Evolutionary conservation across 345 rosid species (phyloP), one percentile per base, ranked within the genome.

Genomic region (Geranium rotundifolium): DNA sequence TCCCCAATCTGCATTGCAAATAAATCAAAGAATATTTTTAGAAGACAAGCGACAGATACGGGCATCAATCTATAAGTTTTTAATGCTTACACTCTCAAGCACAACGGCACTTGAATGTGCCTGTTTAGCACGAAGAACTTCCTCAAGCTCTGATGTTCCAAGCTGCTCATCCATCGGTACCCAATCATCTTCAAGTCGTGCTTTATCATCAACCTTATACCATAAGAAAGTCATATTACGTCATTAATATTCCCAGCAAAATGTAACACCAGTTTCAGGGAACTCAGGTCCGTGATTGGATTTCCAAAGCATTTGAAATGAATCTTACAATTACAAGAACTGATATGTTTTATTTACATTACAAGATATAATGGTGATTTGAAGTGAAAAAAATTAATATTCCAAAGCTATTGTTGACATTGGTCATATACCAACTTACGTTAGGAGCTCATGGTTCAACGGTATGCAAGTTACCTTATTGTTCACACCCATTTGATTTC

Each of bases 181-280:
- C 99, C 99, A 93, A 75, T 86, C 99, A 79, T 88, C 97, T 79
- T 93, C 99, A 73, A 93, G 95, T 57, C 95, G 86, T 29, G 88
- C 97, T 30, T 86, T 84, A 74, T 82, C 82, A 15, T 83, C 84
- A 70, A 80, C 89, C 95, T 88, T 63, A 46, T 62, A 29, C 61
- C 57, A 68, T 58, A 41, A 61, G 54, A 29, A 49, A 19, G 12
- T 61, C 54, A 9, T 61, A 19, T 3, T 34, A 23, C 6, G 23
- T 63, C 59, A 52, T 13, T 50, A 17, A 27, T 30, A 23, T 57
- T 20, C 19, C 19, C 17, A 57, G 61, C 19, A 14, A 65, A 34
- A 27, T 20, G 29, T 65, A 30, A 14, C 61, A 41, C 55, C 61
- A 58, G 23, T 20, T 37, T 31, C 31, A 39, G 27, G 10, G n/a